phyloP scores from a whole-genome alignment of 805 yeast genomes.

The Ogataea paradorogensis region DNA sequence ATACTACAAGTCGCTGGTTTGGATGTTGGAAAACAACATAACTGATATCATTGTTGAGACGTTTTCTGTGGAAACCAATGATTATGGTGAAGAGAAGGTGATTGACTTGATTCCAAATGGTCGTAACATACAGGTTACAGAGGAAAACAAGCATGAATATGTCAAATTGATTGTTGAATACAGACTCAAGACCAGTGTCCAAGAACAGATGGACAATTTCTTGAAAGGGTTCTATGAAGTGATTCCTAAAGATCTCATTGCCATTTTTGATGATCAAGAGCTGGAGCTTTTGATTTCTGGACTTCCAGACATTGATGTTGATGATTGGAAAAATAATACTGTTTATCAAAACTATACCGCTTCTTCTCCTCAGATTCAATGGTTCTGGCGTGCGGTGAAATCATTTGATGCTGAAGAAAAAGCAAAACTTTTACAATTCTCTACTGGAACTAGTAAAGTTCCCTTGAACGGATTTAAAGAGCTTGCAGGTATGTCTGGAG shows the following conservation, averaged over 20 bases:
- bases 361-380: slow-evolving; percentile 81
- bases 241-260: slow-evolving; percentile 75
- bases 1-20: slow-evolving; percentile 84
- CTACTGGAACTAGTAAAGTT: slow-evolving; percentile 95
- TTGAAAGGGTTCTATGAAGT: slow-evolving; percentile 86
- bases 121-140: slow-evolving; percentile 79
- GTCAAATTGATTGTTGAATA: slow-evolving; percentile 85
- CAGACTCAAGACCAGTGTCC: slow-evolving; percentile 75
- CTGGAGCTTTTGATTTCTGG: slow-evolving; percentile 90
- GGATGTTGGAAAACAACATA: slow-evolving; percentile 97
- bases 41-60: slow-evolving; percentile 94
- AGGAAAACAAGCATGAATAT: slow-evolving; percentile 85
- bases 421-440: slow-evolving; percentile 90
- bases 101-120: slow-evolving; percentile 86
- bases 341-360: slow-evolving; percentile 77
- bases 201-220: slow-evolving; percentile 84
- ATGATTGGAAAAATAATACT: slow-evolving; percentile 91
- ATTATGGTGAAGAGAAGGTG: slow-evolving; percentile 83
- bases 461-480: slow-evolving; percentile 93
- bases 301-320: slow-evolving; percentile 91
- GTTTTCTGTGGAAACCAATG: slow-evolving; percentile 89
- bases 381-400: slow-evolving; percentile 98
- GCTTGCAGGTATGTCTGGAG: slow-evolving; percentile 82
- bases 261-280: slow-evolving; percentile 94
- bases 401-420: slow-evolving; percentile 92